These are phyloP conservation scores for Alternaria novae-zelandiae DNA, from an alignment of 2,329 filamentous ascomycete genomes.

Conservation along the genomic window DNA sequence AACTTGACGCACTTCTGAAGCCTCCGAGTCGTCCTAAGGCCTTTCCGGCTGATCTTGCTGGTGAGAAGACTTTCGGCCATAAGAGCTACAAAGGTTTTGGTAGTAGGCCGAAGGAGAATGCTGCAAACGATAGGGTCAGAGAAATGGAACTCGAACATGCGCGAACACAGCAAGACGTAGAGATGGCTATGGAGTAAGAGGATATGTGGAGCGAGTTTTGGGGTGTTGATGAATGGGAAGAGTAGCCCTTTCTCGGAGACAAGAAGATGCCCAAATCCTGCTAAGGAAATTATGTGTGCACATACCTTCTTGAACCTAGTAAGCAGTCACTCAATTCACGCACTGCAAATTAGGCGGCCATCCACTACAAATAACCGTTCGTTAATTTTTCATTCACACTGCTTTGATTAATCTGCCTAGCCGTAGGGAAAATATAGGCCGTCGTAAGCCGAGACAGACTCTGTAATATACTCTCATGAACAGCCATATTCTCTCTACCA, in stretches of 20 bases:
- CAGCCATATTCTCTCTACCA: neutral
- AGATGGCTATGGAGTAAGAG: neutral
- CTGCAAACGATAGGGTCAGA: neutral
- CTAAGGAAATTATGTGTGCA: neutral
- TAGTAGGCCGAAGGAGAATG: neutral
- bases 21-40: neutral
- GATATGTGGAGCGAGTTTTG: neutral
- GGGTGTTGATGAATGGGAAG: neutral
- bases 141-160: neutral
- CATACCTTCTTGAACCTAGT: neutral
- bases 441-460: neutral
- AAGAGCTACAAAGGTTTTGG: neutral
- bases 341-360: no score
- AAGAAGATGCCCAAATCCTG: neutral
- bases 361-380: neutral
- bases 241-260: neutral
- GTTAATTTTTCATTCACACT: fast-evolving
- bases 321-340: neutral
- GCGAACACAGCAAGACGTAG: neutral
- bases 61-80: neutral
- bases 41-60: neutral
- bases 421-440: neutral
- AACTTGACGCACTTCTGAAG: constrained; percentile 2
- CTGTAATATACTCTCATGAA: no score
- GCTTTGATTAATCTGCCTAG: neutral